A percentile compares a stretch with the other conserved stretches of the same genome.
Conservation (phyloP, 2,329 filamentous ascomycete genomes). For the Aspergillus sergii region DNA sequence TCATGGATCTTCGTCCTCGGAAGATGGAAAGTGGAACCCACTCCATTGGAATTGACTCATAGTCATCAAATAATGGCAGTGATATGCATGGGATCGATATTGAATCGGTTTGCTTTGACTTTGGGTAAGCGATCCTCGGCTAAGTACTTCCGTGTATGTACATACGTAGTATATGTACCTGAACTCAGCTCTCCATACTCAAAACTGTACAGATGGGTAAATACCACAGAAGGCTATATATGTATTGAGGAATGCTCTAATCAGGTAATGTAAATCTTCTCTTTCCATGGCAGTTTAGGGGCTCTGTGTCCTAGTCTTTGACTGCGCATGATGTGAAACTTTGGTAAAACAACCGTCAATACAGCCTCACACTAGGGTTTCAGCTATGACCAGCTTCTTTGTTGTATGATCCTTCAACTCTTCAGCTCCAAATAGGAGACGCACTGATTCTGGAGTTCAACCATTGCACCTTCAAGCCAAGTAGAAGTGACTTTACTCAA, state of each 20-base stretch:
- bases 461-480: not conserved
- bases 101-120: not conserved
- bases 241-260: no score
- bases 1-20: slow-evolving; percentile 8
- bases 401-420: not conserved
- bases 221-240: no score
- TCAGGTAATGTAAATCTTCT: no score
- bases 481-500: not conserved
- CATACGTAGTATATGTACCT: not conserved
- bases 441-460: not conserved
- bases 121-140: not conserved
- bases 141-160: not conserved
- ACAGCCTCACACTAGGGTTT: not conserved
- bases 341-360: no score
- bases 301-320: not conserved
- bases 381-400: not conserved
- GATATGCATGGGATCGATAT: not conserved
- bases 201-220: not conserved
- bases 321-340: not conserved
- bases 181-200: not conserved
- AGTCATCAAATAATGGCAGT: not conserved
- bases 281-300: no score
- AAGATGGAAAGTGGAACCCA: slow-evolving; percentile 11
- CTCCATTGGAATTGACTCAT: not conserved
- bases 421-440: not conserved